Evolutionary conservation across 345 rosid genomes (phyloP).

Genomic region (Pugionium dolabratum): DNA sequence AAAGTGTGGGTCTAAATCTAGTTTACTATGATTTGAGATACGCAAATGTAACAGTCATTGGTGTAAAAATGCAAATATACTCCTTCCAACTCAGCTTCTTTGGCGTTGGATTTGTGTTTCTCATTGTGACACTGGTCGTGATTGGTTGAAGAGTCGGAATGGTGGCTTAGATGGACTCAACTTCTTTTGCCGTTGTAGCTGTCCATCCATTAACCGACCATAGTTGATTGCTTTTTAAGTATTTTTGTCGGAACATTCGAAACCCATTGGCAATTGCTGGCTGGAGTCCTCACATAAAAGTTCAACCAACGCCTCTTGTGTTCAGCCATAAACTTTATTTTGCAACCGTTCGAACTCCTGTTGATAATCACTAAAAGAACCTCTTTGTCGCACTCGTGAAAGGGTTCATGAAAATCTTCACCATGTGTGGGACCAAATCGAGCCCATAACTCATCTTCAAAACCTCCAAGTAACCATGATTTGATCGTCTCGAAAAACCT

Average conservation of each 20-base stretch:
- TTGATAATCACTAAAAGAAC: neutral
- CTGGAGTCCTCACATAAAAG: neutral
- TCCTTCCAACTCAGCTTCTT: no score
- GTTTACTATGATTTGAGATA: no score
- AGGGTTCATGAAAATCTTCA: neutral
- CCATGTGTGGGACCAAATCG: neutral
- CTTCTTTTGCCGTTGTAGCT: neutral
- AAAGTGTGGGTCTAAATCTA: no score
- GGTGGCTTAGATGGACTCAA: no score
- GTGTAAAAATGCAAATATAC: no score
- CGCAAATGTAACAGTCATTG: no score
- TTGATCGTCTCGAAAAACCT: neutral
- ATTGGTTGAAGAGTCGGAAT: no score
- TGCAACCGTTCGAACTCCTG: neutral
- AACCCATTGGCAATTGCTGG: neutral
- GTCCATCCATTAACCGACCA: neutral
- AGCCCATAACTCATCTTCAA: neutral
- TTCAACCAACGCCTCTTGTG: neutral
- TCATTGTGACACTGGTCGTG: no score
- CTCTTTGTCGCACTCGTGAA: neutral
- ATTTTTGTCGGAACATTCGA: neutral
- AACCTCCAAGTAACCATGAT: neutral
- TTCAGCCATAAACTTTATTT: neutral
- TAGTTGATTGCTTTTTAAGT: no score
- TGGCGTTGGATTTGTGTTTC: no score